phyloP scores from a whole-genome alignment of 176 grass and related monocot genomes.

The Oryza australiensis region DNA sequence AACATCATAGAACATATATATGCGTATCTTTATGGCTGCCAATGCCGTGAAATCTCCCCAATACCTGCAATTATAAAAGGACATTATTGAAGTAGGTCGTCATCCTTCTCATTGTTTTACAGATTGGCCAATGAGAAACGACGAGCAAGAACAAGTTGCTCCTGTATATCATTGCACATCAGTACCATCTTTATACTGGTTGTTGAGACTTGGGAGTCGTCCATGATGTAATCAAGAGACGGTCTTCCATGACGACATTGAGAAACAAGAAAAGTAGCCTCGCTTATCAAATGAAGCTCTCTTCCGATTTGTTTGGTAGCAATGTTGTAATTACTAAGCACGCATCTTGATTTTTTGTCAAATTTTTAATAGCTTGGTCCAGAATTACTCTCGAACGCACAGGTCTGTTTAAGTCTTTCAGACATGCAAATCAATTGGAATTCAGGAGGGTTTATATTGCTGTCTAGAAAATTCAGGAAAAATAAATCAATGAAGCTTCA shows the following conservation, averaged over 20 bases:
- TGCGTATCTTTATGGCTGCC: conserved; percentile 33
- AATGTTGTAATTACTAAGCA: not conserved
- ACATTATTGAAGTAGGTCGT: conserved; percentile 28
- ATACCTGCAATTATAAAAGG: not conserved
- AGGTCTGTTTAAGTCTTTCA: no score
- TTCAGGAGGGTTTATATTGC: not conserved
- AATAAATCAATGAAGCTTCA: no score
- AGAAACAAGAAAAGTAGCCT: not conserved
- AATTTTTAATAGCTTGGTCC: no score
- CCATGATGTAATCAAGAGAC: not conserved
- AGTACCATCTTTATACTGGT: not conserved
- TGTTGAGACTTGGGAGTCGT: not conserved
- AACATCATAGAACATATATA: conserved; percentile 7
- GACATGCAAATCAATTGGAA: not conserved
- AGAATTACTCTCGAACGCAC: no score
- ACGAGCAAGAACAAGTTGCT: conserved; percentile 25
- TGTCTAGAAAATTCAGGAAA: not conserved
- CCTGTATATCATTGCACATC: not conserved
- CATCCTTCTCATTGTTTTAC: conserved; percentile 15
- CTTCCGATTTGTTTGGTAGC: not conserved
- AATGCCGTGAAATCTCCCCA: not conserved
- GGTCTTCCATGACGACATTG: not conserved
- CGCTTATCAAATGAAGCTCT: not conserved
- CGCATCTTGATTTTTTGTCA: not conserved
- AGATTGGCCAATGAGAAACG: not conserved